Conservation (phyloP, 352 stramenopile species). For the Hyphochytrium catenoides region DNA sequence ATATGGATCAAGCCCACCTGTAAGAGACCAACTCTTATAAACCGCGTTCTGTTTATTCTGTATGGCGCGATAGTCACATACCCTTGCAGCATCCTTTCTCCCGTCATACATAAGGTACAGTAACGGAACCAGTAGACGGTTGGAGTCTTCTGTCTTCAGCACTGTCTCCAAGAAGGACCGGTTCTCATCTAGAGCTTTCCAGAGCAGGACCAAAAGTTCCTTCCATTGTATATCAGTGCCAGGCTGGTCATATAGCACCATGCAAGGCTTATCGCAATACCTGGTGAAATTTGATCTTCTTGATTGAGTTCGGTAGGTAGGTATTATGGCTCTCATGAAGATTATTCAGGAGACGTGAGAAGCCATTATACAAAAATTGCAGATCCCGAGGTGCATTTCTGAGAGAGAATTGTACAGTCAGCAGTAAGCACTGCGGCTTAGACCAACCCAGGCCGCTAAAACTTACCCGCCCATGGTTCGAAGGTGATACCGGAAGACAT, state of each 20-base stretch:
- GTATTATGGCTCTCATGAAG: slow-evolving; percentile 80
- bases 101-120: slow-evolving; percentile 79
- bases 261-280: neutral
- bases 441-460: too few species aligned
- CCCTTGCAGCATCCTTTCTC: slow-evolving; percentile 72
- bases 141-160: slow-evolving; percentile 80
- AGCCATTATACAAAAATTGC: slow-evolving; percentile 74
- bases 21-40: slow-evolving; percentile 1
- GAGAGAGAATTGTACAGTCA: too few species aligned
- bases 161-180: slow-evolving; percentile 78
- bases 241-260: too few species aligned
- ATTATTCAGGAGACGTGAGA: slow-evolving; percentile 91
- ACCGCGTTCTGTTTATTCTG: neutral
- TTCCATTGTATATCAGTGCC: neutral
- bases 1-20: slow-evolving; percentile 87
- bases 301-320: slow-evolving; percentile 73
- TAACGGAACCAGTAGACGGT: slow-evolving; percentile 52
- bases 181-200: slow-evolving; percentile 96
- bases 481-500: slow-evolving; percentile 41
- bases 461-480: slow-evolving; percentile 23
- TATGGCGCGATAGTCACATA: slow-evolving; percentile 6
- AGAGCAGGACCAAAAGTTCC: slow-evolving; percentile 89
- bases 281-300: slow-evolving; percentile 86
- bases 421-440: too few species aligned
- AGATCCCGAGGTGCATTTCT: too few species aligned